Evolutionary conservation across 176 grass and related monocot genomes (phyloP), one percentile per base, ranked within the genome.

Genomic region (Aechmea fasciata): DNA sequence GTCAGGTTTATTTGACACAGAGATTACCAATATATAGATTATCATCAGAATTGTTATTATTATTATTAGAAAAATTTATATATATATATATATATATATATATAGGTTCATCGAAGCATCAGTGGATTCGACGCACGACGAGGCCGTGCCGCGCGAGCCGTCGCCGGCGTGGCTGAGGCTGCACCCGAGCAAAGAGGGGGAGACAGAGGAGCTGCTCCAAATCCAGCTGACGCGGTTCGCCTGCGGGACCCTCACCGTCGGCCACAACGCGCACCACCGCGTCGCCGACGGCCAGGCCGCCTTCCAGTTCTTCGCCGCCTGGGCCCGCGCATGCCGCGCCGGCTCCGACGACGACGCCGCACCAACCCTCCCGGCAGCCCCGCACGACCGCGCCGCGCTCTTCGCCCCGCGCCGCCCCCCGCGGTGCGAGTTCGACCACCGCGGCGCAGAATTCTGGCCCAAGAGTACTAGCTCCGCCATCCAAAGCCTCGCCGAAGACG

Each of bases 171-270:
- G 82, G 11, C 61, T 71, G 26, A 63, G 12, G 25, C 69, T 91
- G 17, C 82, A 85, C 26, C 82, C 75, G 0, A 53, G 41, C 59
- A 72, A 64, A 1, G 72, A 85, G 10, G 79, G 65, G 2, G 75
- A 28, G 3, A 52, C 82, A 14, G 53, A 85, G 41, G 85, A 82
- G 65, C 72, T 87, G n/a, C 67, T 82, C 54, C 82, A 85, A 67
- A 72, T 88, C 63, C 89, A 88, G 62, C 71, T 91, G 53, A 91
- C 89, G 47, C 47, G 81, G 2, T 91, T 91, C 48, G 54, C 75
- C 0, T 88, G 85, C 69, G 85, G 88, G 11, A 83, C 88, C 3
- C 65, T 88, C 11, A 75, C 49, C 0, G 78, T 85, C 2, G 85
- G 75, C 22, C 59, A 85, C 82, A 72, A 78, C 2, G 67, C 72